Percentiles rank a stretch among this genome's conserved stretches.
Conservation (phyloP, 2,329 filamentous ascomycete genomes). For the Monosporascus cannonballus region DNA sequence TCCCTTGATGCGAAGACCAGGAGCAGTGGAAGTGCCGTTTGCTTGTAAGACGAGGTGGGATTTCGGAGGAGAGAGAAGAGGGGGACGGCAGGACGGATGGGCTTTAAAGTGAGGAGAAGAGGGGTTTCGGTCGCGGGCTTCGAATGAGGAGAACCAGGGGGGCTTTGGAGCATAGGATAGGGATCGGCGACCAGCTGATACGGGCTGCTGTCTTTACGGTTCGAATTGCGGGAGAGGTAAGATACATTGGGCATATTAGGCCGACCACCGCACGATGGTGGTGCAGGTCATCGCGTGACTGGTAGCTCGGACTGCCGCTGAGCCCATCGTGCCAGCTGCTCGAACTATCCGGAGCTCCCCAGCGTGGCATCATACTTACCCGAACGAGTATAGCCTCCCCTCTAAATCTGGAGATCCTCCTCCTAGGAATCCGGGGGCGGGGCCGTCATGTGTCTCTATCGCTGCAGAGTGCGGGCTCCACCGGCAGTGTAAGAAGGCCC, state of each 20-base stretch:
- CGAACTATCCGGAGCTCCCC: not conserved
- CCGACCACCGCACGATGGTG: conserved; percentile 10
- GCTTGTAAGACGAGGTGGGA: conserved; percentile 11
- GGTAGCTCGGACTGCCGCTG: conserved; percentile 12
- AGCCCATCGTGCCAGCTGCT: conserved; percentile 17
- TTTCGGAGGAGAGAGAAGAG: conserved; percentile 8
- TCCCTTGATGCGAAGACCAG: not conserved
- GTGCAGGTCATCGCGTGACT: conserved; percentile 22
- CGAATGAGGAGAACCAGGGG: not conserved
- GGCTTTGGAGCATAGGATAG: not conserved
- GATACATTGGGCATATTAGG: not conserved
- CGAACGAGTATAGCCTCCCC: conserved; percentile 10
- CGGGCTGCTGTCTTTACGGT: conserved; percentile 7
- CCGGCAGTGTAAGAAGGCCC: not conserved
- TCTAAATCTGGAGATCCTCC: conserved; percentile 14
- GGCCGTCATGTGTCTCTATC: not conserved
- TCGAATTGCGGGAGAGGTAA: conserved; percentile 14
- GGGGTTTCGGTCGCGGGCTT: conserved; percentile 3
- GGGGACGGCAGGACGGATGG: conserved; percentile 13
- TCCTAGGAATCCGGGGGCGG: conserved; percentile 11
- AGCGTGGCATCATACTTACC: conserved; percentile 13
- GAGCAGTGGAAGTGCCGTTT: not conserved
- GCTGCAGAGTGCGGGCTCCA: not conserved
- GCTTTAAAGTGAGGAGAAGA: conserved; percentile 12
- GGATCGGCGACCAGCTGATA: conserved; percentile 23